A percentile compares a stretch with the other conserved stretches of the same genome.
These are phyloP conservation scores for Chytriomyces confervae DNA, from an alignment of 192 early-diverging fungal genomes.

Conservation along the genomic window DNA sequence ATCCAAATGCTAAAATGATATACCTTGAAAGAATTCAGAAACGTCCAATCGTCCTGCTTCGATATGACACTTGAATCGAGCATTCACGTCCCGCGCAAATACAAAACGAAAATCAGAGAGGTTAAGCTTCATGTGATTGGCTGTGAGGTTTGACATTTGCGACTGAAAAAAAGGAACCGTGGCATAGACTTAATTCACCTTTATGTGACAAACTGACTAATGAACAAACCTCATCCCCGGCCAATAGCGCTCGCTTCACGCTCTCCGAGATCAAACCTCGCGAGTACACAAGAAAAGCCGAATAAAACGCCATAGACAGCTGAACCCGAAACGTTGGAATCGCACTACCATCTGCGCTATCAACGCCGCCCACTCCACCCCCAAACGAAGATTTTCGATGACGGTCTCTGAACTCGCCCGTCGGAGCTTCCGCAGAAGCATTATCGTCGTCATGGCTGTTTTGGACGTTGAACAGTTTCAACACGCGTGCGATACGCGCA, in stretches of 20 bases:
- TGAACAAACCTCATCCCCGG: not conserved
- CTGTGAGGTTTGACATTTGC: not conserved
- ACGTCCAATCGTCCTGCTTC: not conserved
- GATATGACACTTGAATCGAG: not conserved
- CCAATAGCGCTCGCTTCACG: not conserved
- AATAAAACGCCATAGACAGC: not conserved
- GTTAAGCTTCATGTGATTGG: not conserved
- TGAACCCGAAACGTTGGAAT: conserved; percentile 10
- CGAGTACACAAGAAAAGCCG: conserved; percentile 9
- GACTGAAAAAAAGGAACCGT: not conserved
- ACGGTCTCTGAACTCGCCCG: too few relatives aligned
- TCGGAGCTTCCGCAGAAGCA: too few relatives aligned
- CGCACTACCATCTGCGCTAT: too few relatives aligned
- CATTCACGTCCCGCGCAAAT: not conserved
- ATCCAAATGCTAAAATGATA: not conserved
- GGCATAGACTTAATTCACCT: not conserved
- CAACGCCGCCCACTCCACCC: too few relatives aligned
- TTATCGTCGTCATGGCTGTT: too few relatives aligned
- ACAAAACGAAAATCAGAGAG: not conserved
- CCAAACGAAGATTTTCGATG: too few relatives aligned
- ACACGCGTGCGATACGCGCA: not conserved
- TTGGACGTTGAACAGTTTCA: too few relatives aligned
- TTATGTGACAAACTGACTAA: too few relatives aligned
- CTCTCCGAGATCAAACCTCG: not conserved
- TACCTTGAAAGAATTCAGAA: not conserved